Percentiles rank a stretch among this genome's conserved stretches.
Evolutionary conservation across 345 rosid genomes (phyloP).

Genomic region (Combretum micranthum): DNA sequence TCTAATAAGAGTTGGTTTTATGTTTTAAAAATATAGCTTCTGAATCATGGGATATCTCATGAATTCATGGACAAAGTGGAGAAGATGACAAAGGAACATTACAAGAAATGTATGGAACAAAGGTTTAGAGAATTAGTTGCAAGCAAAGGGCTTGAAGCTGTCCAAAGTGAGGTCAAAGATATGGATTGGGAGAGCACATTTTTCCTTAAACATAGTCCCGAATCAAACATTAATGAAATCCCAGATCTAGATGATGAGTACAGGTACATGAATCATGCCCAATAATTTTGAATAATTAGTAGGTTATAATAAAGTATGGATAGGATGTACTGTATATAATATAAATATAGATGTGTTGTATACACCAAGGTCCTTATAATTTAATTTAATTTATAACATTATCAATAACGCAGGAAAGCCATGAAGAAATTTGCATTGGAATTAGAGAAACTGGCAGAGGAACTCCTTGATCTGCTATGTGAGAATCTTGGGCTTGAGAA

Average conservation of each 20-base stretch:
- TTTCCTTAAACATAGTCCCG: slow-evolving; percentile 63
- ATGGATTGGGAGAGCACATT: slow-evolving; percentile 96
- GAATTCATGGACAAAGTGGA: slow-evolving; percentile 74
- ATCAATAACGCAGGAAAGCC: slow-evolving; percentile 32
- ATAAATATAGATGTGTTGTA: not conserved
- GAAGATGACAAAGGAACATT: slow-evolving; percentile 65
- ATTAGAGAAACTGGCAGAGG: slow-evolving; percentile 79
- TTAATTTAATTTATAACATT: not conserved
- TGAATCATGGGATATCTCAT: slow-evolving; percentile 69
- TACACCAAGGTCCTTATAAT: not conserved
- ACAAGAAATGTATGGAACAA: slow-evolving; percentile 80
- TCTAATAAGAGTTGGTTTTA: no score
- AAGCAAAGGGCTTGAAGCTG: slow-evolving; percentile 52
- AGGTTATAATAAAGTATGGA: no score
- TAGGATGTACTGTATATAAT: no score
- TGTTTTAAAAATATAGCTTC: slow-evolving; percentile 24
- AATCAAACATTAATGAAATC: slow-evolving; percentile 50
- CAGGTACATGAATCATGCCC: slow-evolving; percentile 32
- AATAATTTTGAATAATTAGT: not conserved
- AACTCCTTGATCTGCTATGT: slow-evolving; percentile 63
- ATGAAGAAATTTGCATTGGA: slow-evolving; percentile 70
- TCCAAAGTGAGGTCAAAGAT: slow-evolving; percentile 55
- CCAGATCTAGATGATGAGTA: slow-evolving; percentile 72
- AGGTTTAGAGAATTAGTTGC: slow-evolving; percentile 71
- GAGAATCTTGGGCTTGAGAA: slow-evolving; percentile 80